Evolutionary conservation across 805 yeast genomes (phyloP), one percentile per base, ranked within the genome.

Genomic region (Wickerhamiella slavikovae): DNA sequence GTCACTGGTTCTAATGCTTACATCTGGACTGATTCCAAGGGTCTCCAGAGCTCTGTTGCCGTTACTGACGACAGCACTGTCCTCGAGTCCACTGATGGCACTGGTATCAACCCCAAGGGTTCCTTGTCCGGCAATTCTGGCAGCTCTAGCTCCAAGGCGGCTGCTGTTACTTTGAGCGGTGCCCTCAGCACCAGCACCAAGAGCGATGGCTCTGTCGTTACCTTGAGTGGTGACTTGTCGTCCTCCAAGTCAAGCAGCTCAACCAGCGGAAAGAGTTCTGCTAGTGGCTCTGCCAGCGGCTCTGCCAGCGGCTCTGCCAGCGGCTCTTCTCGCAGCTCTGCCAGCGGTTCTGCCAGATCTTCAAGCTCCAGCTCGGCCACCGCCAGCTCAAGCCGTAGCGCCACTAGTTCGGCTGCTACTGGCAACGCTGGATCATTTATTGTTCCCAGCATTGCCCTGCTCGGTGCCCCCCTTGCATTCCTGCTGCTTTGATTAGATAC

Each of bases 1-100:
- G 46, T 48, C 29, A 50, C 52, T 20, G 73, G 72, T 28, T 48
- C 62, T 29, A 49, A 44, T 26, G 55, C 74, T 0, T 72, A 73
- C 45, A 50, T 57, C 14, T 77, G 59, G 57, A 67, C 68, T 25
- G 58, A 48, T 43, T 59, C 57, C 41, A 54, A 64, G n/a, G 53
- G 43, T 9, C 27, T 38, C 20, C 56, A 58, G 26, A 64, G 60
- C 27, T 53, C 56, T 30, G 56, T 83, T 27, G 59, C 58, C 43
- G 59, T 82, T 43, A 66, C 83, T 13, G 67, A 73, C 45, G 66
- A 68, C 29, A 56, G 57, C 41, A 66, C 82, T 4, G 53, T 62
- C 43, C 52, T 82, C 35, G 75, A 68, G 10, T 59, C 66, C 25
- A 44, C 49, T n/a, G 69, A 62, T 18, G 77, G 71, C 18, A 57